Evolutionary conservation across 148 eudicot species (phyloP), one percentile per base, ranked within the genome.

Genomic region (Silene conica): DNA sequence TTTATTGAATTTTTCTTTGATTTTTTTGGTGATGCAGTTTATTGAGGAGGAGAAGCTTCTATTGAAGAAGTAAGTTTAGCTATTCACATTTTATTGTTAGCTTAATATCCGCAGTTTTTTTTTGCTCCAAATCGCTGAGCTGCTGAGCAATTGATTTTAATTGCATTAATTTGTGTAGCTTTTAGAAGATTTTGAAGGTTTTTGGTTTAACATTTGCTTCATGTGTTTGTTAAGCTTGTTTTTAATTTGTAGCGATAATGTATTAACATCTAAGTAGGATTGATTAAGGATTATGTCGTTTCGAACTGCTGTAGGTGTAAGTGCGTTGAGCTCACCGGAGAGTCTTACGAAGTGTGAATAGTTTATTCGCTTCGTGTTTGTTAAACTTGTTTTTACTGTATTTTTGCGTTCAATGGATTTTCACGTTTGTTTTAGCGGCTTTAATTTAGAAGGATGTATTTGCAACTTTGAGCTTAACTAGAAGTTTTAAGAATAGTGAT

Each of bases 11-110:
- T 59, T 15, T 23, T 20, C 19, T 59, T 59, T 21, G n/a, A 19
- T 3, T 59, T 59, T 45, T 56, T 25, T 69, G 8, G 71, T 21
- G 3, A 28, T 21, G 61, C 72, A 76, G 78, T 60, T 69, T n/a
- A 68, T 75, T 21, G 77, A 67, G 65, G 72, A 67, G 22, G 72
- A 66, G 28, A 67, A 75, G 52, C 41, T 75, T 56, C 77, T 56
- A 75, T 70, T 75, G 56, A 67, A 55, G 77, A 75, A 66, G 77
- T 69, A 69, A 69, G 60, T 59, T 68, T 8, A 38, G 8, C 43
- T 6, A 38, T 38, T 38, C 9, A 0, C 59, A 55, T 18, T 55
- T 5, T 16, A 58, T 23, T 22, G 15, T 48, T 22, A 3, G 34
- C 34, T 31, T 31, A 31, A 31, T 31, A 31, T 31, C 34, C 34